Evolutionary conservation across 2,329 filamentous ascomycete species (phyloP).

Genomic region (Epichloe sylvatica): DNA sequence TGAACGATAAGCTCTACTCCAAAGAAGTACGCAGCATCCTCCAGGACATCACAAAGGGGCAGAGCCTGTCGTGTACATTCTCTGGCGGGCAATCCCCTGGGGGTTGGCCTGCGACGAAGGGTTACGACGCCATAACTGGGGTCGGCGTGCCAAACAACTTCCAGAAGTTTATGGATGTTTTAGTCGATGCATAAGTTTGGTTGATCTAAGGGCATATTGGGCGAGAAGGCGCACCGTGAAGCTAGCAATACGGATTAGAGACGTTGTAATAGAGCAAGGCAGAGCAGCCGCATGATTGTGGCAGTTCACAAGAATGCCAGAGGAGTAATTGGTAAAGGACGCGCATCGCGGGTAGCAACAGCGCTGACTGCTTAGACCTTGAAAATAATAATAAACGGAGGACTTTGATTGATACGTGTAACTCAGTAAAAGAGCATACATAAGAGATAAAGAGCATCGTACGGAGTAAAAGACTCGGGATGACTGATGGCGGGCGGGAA

Average conservation of each 20-base stretch:
- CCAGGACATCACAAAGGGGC: conserved; percentile 27
- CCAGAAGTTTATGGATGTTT: conserved; percentile 20
- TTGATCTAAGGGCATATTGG: background rate
- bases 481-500: too few species aligned
- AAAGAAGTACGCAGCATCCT: conserved; percentile 21
- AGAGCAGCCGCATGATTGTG: too few species aligned
- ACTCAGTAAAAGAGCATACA: too few species aligned
- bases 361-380: too few species aligned
- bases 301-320: too few species aligned
- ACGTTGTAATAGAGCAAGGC: too few species aligned
- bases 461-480: too few species aligned
- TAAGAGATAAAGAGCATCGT: too few species aligned
- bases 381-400: too few species aligned
- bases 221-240: background rate
- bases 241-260: background rate
- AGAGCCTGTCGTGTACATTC: conserved; percentile 27
- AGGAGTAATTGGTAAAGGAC: too few species aligned
- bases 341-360: too few species aligned
- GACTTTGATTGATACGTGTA: too few species aligned
- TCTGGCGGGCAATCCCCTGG: conserved; percentile 16
- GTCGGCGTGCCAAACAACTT: conserved; percentile 33
- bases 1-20: conserved; percentile 37
- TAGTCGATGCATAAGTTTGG: conserved; percentile 12
- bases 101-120: conserved; percentile 31
- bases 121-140: conserved; percentile 37